Percentiles rank a stretch among this genome's conserved stretches.
Conservation (phyloP, 352 stramenopile species). For the Hyaloperonospora brassicae region DNA sequence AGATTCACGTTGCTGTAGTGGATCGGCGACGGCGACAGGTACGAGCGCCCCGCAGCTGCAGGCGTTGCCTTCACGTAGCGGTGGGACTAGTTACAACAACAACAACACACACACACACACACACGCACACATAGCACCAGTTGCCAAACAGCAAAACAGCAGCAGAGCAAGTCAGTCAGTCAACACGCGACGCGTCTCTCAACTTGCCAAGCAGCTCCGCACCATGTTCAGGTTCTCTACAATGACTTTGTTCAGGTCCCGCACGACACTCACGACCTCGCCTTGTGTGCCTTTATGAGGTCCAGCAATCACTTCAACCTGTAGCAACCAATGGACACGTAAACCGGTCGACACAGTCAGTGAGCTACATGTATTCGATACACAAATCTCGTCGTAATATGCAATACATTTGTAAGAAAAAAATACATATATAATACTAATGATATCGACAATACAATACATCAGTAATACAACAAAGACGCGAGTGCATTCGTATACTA, state of each 20-base stretch:
- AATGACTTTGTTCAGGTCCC: constrained; percentile 70
- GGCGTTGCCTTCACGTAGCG: constrained; percentile 79
- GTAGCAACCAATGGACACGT: background rate
- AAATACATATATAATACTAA: too few species aligned
- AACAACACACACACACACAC: background rate
- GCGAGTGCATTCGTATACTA: too few species aligned
- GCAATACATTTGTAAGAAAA: too few species aligned
- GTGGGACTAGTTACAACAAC: constrained; percentile 26
- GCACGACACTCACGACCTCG: constrained; percentile 61
- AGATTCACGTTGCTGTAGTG: constrained; percentile 86
- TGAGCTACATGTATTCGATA: too few species aligned
- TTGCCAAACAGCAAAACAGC: too few species aligned
- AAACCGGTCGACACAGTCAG: too few species aligned
- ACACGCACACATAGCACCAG: too few species aligned
- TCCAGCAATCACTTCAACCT: constrained; percentile 79
- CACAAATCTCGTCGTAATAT: too few species aligned
- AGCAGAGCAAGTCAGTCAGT: constrained; percentile 4
- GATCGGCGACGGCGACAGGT: constrained; percentile 72
- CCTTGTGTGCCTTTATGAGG: constrained; percentile 81
- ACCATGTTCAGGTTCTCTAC: constrained; percentile 87
- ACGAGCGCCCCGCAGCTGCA: constrained; percentile 57
- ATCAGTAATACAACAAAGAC: too few species aligned
- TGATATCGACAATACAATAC: too few species aligned
- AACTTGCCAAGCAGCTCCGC: background rate
- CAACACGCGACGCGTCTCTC: background rate